A percentile compares a stretch with the other conserved stretches of the same genome.
phyloP scores from a whole-genome alignment of 495 filamentous ascomycete genomes.

The Penicillium turbatum region DNA sequence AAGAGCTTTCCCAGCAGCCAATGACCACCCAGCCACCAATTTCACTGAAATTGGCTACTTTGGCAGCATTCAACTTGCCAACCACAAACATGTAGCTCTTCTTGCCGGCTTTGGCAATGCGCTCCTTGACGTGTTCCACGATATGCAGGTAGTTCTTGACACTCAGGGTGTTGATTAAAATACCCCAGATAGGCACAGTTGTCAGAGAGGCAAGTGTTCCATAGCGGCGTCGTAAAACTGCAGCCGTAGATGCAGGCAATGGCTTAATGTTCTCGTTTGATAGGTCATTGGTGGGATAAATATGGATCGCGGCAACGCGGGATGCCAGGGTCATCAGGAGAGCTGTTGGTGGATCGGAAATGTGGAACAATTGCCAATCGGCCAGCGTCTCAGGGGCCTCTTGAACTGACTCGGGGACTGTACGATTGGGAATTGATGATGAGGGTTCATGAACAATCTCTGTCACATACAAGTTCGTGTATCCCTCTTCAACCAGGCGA shows the following conservation, averaged over 20 bases:
- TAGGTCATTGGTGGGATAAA: constrained; percentile 58
- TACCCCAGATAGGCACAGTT: constrained; percentile 81
- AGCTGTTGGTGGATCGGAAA: constrained; percentile 76
- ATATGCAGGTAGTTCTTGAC: constrained; percentile 86
- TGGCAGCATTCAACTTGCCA: constrained; percentile 91
- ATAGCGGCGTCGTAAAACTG: constrained; percentile 77
- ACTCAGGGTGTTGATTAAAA: constrained; percentile 90
- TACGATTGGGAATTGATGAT: constrained; percentile 81
- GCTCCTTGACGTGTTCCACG: constrained; percentile 62
- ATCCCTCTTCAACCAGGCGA: constrained; percentile 56
- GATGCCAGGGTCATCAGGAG: constrained; percentile 85
- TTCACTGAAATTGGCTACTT: constrained; percentile 93
- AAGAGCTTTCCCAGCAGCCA: constrained; percentile 94
- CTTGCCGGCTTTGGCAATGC: constrained; percentile 74
- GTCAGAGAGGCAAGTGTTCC: constrained; percentile 75
- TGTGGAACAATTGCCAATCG: constrained; percentile 81
- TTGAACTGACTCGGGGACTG: constrained; percentile 49
- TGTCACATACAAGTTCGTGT: constrained; percentile 64
- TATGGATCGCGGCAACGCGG: constrained; percentile 70
- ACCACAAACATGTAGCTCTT: constrained; percentile 96
- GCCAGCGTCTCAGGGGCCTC: constrained; percentile 50
- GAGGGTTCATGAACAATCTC: constrained; percentile 72
- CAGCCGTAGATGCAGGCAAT: constrained; percentile 47
- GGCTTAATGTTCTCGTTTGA: constrained; percentile 35
- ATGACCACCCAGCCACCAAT: constrained; percentile 95